Evolutionary conservation across 1,139 yeast species (phyloP).

Genomic region (Kodamaea alishanica): DNA sequence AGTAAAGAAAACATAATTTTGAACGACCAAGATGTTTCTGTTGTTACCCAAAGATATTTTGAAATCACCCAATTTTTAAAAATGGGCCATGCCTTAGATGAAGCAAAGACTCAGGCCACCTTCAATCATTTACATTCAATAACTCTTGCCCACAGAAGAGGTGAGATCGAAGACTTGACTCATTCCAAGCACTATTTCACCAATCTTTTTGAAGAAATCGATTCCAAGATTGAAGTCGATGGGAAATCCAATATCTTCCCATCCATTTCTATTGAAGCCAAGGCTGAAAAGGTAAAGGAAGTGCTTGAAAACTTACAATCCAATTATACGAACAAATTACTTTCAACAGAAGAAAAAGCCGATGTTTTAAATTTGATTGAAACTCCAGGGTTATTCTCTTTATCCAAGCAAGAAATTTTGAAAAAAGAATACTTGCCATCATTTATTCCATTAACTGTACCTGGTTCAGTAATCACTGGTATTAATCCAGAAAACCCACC

Average conservation of each 20-base stretch:
- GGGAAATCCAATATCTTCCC: constrained; percentile 25
- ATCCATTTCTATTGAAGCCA: constrained; percentile 20
- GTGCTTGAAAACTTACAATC: constrained; percentile 18
- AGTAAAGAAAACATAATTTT: constrained; percentile 9
- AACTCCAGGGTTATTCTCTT: constrained; percentile 35
- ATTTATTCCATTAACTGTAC: constrained; percentile 32
- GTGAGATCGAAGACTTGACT: constrained; percentile 28
- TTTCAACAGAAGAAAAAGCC: constrained; percentile 25
- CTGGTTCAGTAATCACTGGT: constrained; percentile 33
- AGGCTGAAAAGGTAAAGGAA: constrained; percentile 17
- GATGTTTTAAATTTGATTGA: constrained; percentile 25
- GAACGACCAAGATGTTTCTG: constrained; percentile 28
- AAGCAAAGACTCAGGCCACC: constrained; percentile 57
- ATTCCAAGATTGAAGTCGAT: constrained; percentile 28
- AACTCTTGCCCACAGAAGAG: constrained; percentile 40
- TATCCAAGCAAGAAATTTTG: constrained; percentile 23
- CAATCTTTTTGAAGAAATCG: constrained; percentile 16
- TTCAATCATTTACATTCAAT: constrained; percentile 48
- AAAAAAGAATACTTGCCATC: constrained; percentile 29
- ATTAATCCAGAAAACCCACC: constrained; percentile 31
- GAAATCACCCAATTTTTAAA: constrained; percentile 32
- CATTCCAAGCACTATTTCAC: constrained; percentile 2
- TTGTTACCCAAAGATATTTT: constrained; percentile 51
- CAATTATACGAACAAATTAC: constrained; percentile 21
- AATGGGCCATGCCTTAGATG: constrained; percentile 36